Evolutionary conservation across 768 basidiomycete species (phyloP), one percentile per base, ranked within the genome.

Genomic region (Pleurotus tuoliensis): DNA sequence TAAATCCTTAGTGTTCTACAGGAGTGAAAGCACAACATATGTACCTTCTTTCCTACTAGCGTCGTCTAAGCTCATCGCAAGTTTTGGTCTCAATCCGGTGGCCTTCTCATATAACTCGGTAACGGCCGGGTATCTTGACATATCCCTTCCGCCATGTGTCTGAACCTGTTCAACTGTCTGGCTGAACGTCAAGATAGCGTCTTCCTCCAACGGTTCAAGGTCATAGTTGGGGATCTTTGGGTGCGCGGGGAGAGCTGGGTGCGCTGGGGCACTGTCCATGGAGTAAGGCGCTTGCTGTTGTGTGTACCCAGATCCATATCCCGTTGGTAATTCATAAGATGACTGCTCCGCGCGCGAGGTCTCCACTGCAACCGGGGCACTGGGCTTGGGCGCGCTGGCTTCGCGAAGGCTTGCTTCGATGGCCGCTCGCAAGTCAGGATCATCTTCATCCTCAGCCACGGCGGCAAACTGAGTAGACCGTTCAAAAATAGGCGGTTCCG

Each of bases 371-470:
- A 81, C 69, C 0, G 94, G 93, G 0, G 90, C 91, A 63, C 90
- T 92, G 5, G 92, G 86, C 59, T 78, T 83, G 0, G 88, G 87
- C 9, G 89, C 86, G 57, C 78, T 84, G 2, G 82, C 87, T 63
- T 99, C 97, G n/a, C 86, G 79, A 59, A 99, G 70, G 66, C 90
- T 93, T 0, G 97, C 97, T 66, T 98, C 94, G 50, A 99, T 99
- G 0, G 97, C 97, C 16, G 96, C 91, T 57, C 79, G 83, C 16
- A 99, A 76, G 57, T 98, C 94, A 9, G 90, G 90, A 69, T 99
- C 96, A 3, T 96, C 90, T 30, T 96, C 95, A 9, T 92, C 89
- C 9, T 77, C 83, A 3, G 69, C 73, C 13, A 65, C 62, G 13
- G 63, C 59, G 51, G 58, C 52, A 48, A 77, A 71, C 13, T 79